A percentile compares a stretch with the other conserved stretches of the same genome.
Evolutionary conservation across 2,329 filamentous ascomycete genomes (phyloP).

Genomic region (Mycosphaerella sp.): DNA sequence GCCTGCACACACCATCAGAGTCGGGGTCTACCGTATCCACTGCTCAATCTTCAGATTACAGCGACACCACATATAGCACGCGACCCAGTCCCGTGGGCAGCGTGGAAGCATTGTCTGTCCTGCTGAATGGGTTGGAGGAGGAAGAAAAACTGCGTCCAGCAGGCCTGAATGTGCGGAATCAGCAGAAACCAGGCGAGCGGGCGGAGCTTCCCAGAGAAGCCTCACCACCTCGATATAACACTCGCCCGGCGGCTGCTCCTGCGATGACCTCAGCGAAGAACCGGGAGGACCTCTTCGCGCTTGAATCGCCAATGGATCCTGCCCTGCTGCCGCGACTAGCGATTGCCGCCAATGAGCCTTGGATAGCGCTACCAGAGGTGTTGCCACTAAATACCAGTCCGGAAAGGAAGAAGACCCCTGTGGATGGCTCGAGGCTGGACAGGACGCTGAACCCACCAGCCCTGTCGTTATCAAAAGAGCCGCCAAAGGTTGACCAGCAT

Average conservation of each 20-base stretch:
- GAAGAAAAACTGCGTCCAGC: constrained; percentile 25
- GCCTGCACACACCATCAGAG: constrained; percentile 27
- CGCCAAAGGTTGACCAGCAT: background rate
- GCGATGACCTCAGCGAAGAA: background rate
- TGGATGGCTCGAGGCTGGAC: background rate
- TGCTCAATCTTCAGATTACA: constrained; percentile 18
- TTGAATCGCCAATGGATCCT: constrained; percentile 34
- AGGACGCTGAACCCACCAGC: background rate
- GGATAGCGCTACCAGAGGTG: constrained; percentile 9
- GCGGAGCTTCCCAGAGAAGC: constrained; percentile 23
- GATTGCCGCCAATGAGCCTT: constrained; percentile 15
- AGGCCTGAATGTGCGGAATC: constrained; percentile 22
- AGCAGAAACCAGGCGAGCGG: constrained; percentile 24
- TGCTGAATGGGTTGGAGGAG: constrained; percentile 18
- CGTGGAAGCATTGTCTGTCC: constrained; percentile 26
- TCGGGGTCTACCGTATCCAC: constrained; percentile 28
- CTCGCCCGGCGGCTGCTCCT: background rate
- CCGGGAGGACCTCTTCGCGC: constrained; percentile 1
- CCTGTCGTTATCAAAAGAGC: background rate
- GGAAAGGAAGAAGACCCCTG: constrained; percentile 2
- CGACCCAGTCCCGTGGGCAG: constrained; percentile 32
- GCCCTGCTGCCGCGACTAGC: constrained; percentile 12
- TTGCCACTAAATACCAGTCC: constrained; percentile 1
- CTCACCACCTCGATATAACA: constrained; percentile 19
- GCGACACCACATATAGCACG: constrained; percentile 24